These are phyloP conservation scores for Senna tora DNA, from an alignment of 306 rosid species.

Conservation along the genomic window DNA sequence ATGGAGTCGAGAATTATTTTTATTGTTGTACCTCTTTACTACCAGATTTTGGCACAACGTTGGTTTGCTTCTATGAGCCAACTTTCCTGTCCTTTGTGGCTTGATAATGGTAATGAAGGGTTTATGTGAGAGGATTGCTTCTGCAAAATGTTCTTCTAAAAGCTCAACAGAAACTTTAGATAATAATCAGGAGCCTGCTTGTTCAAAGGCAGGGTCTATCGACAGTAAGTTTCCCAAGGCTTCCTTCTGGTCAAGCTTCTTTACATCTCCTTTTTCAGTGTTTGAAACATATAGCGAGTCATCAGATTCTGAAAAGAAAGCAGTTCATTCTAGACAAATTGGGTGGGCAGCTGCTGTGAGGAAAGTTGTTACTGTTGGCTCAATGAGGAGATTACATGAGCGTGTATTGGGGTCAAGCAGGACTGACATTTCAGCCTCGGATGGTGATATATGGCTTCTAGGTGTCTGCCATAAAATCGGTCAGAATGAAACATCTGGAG, in stretches of 20 bases:
- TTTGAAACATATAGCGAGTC: slow-evolving; percentile 75
- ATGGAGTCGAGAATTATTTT: slow-evolving; percentile 26
- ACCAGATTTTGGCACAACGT: slow-evolving; percentile 44
- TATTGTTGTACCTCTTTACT: slow-evolving; percentile 28
- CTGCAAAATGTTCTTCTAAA: slow-evolving; percentile 62
- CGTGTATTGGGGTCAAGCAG: slow-evolving; percentile 74
- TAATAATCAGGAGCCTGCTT: slow-evolving; percentile 53
- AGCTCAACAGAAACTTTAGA: slow-evolving; percentile 58
- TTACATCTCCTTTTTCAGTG: slow-evolving; percentile 72
- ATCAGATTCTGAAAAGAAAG: slow-evolving; percentile 70
- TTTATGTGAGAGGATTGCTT: slow-evolving; percentile 60
- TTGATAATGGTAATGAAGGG: slow-evolving; percentile 74
- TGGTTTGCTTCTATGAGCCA: slow-evolving; percentile 62
- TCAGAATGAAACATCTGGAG: slow-evolving; percentile 58
- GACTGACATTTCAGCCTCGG: slow-evolving; percentile 66
- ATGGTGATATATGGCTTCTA: slow-evolving; percentile 93
- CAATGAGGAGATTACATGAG: slow-evolving; percentile 90
- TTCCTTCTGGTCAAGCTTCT: slow-evolving; percentile 79
- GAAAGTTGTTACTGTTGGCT: slow-evolving; percentile 66
- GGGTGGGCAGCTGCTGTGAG: slow-evolving; percentile 86
- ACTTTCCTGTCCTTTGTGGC: slow-evolving; percentile 38
- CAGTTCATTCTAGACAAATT: slow-evolving; percentile 59
- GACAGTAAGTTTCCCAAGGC: slow-evolving; percentile 64
- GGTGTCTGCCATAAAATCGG: slow-evolving; percentile 74
- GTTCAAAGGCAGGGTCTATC: slow-evolving; percentile 54